phyloP scores from a whole-genome alignment of 2,329 filamentous ascomycete species.

The Penicillium concentricum region DNA sequence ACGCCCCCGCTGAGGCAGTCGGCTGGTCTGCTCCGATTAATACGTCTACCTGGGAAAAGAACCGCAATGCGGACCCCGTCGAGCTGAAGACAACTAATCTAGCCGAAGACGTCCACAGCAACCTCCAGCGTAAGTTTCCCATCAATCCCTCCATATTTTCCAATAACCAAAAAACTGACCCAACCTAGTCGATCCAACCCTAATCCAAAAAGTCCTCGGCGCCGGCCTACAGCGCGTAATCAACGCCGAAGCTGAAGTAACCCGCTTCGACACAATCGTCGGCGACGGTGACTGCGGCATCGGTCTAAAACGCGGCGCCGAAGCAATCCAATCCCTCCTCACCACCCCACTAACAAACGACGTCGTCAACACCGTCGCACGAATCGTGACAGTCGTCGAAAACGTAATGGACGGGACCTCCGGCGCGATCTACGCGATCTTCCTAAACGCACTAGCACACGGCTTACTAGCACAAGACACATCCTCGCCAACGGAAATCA shows the following conservation, averaged over 20 bases:
- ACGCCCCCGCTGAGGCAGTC: conserved; percentile 65
- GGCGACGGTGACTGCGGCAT: conserved; percentile 90
- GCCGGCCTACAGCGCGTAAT: conserved; percentile 60
- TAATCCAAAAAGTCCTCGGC: conserved; percentile 55
- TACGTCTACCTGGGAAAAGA: conserved; percentile 57
- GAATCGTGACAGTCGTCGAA: conserved; percentile 64
- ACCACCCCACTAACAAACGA: conserved; percentile 53
- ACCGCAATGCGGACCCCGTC: conserved; percentile 43
- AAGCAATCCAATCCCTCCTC: conserved; percentile 54
- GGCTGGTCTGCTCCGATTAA: conserved; percentile 65
- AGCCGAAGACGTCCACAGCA: conserved; percentile 51
- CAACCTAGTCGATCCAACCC: conserved; percentile 47
- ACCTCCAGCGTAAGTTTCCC: conserved; percentile 49
- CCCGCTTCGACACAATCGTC: conserved; percentile 73
- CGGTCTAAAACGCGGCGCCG: conserved; percentile 81
- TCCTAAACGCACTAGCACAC: conserved; percentile 79
- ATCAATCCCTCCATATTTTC: background rate
- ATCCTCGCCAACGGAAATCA: conserved; percentile 46
- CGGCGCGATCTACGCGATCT: conserved; percentile 81
- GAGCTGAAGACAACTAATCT: conserved; percentile 43
- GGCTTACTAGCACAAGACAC: conserved; percentile 59
- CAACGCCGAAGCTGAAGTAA: conserved; percentile 63
- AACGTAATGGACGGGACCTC: conserved; percentile 72
- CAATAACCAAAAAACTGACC: conserved; percentile 12
- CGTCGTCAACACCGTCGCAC: conserved; percentile 58